Evolutionary conservation across 352 stramenopile genomes (phyloP).

Genomic region (Phytophthora colocasiae): DNA sequence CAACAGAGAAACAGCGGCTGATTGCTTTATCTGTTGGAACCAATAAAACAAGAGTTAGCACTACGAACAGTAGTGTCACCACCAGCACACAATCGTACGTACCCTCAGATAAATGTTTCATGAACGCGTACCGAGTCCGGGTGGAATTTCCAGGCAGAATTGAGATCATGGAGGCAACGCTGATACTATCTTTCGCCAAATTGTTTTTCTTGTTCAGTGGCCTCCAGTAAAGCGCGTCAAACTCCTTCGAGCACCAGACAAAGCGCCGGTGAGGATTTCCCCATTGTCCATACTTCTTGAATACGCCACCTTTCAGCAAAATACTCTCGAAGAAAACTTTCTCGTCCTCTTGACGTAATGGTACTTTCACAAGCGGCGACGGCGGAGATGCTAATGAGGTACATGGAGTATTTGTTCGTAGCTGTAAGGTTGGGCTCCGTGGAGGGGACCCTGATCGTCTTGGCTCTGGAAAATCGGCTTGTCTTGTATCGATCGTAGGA

Average conservation of each 20-base stretch:
- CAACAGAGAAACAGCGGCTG: constrained; percentile 67
- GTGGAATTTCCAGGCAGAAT: constrained; percentile 67
- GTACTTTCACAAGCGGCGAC: constrained; percentile 12
- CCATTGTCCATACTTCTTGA: constrained; percentile 84
- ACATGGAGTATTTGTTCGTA: constrained; percentile 3
- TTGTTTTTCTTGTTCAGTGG: constrained; percentile 75
- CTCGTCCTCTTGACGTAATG: constrained; percentile 45
- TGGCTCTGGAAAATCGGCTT: constrained; percentile 18
- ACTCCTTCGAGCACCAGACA: constrained; percentile 76
- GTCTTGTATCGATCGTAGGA: constrained; percentile 19
- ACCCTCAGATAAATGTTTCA: constrained; percentile 81
- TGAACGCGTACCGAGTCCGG: constrained; percentile 74
- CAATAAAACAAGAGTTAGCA: constrained; percentile 13
- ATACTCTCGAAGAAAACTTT: constrained; percentile 62
- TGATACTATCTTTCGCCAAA: constrained; percentile 63
- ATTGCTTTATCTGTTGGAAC: constrained; percentile 64
- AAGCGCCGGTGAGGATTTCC: constrained; percentile 76
- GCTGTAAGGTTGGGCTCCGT: constrained; percentile 26
- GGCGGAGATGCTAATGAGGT: constrained; percentile 8
- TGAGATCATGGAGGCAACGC: constrained; percentile 50
- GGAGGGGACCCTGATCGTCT: constrained; percentile 15
- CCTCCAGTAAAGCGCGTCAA: constrained; percentile 70
- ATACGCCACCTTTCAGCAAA: constrained; percentile 70
- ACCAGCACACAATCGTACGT: too few species aligned
- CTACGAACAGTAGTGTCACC: background rate